Evolutionary conservation across 345 rosid species (phyloP), one percentile per base, ranked within the genome.

Genomic region (Garcia nutans): DNA sequence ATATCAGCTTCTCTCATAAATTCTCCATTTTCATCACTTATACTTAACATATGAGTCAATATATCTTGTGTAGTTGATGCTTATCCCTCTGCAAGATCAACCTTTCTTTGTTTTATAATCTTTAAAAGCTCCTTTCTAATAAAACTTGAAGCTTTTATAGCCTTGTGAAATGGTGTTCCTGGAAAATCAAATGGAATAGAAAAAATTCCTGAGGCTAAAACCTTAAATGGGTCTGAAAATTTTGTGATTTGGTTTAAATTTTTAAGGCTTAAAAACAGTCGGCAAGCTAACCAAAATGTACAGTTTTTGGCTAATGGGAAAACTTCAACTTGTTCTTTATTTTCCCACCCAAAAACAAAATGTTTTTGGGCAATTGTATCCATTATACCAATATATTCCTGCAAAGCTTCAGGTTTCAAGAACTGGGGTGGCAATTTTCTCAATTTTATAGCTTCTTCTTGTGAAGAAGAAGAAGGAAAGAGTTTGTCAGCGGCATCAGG

Each of bases 401-500:
- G 49, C 49, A 45, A 45, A 10, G 49, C 7, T 12, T 45, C 49
- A 45, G 49, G 49, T 45, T 45, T 45, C 49, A 45, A 45, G 49
- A 9, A 45, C 49, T 45, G 49, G 9, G 49, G 49, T 45, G 9
- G 49, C 49, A 45, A 45, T 45, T 45, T 45, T 45, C 49, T 8
- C 49, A 45, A 7, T 45, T 45, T 45, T 10, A 45, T 2, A 1
- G 49, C 49, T 45, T 45, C 49, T 45, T 45, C 12, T 45, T 45
- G 9, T 1, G 49, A 45, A 45, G 49, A 45, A 45, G 49, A 33
- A 33, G 5, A 33, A 33, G 37, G 37, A 33, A 33, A 33, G 37
- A 84, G 64, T 65, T 84, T 84, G 75, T 81, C 78, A 60, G 81
- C 79, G 47, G 84, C 78, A 70, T 81, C 77, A 13, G 86, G 84